Evolutionary conservation across 352 stramenopile genomes (phyloP).

Genomic region (Globisporangium barbulae): DNA sequence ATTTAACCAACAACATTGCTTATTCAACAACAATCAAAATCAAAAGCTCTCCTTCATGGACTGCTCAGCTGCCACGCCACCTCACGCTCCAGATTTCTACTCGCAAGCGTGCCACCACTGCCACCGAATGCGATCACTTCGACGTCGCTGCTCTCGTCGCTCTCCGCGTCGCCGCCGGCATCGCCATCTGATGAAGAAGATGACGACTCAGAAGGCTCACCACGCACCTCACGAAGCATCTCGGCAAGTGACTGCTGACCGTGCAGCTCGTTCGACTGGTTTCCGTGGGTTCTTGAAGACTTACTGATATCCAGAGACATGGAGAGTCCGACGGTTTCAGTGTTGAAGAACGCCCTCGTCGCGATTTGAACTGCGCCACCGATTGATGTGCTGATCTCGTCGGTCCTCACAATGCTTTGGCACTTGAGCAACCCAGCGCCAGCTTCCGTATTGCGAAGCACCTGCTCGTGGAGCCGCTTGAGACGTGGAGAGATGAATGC

Average conservation of each 20-base stretch:
- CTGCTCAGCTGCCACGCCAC: constrained; percentile 12
- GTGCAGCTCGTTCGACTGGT: background rate
- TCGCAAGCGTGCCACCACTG: background rate
- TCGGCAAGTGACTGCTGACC: background rate
- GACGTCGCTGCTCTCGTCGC: background rate
- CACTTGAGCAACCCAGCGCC: constrained; percentile 18
- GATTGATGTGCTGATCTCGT: constrained; percentile 8
- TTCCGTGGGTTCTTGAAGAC: background rate
- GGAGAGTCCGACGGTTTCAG: constrained; percentile 3
- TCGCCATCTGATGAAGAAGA: background rate
- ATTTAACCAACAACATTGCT: constrained; percentile 3
- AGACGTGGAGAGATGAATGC: constrained; percentile 44
- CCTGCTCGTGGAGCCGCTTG: constrained; percentile 35
- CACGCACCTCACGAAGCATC: constrained; percentile 13
- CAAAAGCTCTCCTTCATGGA: background rate
- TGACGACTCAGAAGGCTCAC: background rate
- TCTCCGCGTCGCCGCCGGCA: background rate
- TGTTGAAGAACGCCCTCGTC: constrained; percentile 6
- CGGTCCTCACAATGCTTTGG: constrained; percentile 6
- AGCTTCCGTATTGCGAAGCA: constrained; percentile 23
- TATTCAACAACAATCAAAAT: background rate
- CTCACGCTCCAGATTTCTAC: constrained; percentile 4
- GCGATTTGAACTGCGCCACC: constrained; percentile 10
- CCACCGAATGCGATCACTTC: constrained; percentile 8
- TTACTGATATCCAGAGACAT: background rate